Evolutionary conservation across 257 asterid species (phyloP), one percentile per base, ranked within the genome.

Genomic region (Solanum piurae): DNA sequence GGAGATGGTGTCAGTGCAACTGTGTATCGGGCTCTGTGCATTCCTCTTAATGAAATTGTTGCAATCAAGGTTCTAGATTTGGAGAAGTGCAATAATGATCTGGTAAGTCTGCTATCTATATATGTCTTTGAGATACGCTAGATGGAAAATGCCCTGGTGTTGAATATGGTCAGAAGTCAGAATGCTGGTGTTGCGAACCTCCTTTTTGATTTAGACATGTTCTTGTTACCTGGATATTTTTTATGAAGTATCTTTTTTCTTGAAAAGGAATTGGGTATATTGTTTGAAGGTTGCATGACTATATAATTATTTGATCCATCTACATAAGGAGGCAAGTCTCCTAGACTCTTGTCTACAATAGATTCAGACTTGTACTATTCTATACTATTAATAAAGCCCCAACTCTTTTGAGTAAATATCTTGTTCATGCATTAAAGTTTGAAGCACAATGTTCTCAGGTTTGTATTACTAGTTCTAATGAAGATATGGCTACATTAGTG

Each of bases 1-100:
- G 99, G 99, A 89, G 99, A 97, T 89, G 99, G 99, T 83, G 99
- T 97, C 89, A 97, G 99, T 90, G 98, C 99, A 31, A 92, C 98
- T 62, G 99, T 97, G 36, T 93, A 93, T 86, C 94, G 94, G 89
- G 99, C 99, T 83, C 93, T 92, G 71, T 97, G 99, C 71, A 38
- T 95, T 88, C 99, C 99, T 0, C 94, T 93, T 64, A 90, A 95
- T 71, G 98, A 93, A 92, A 88, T 79, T 64, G 98, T 97, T 88
- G 99, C 99, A 38, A 95, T 97, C 93, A 97, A 97, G 94, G 99
- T 96, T 94, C 98, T 97, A 85, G 99, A 97, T 92, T 96, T 97
- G 73, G 99, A 97, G 91, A 97, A 93, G 92, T 97, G 98, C 92
- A 96, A 94, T 83, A 97, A 94, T 91, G 99, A 97, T 92, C 92